A percentile compares a stretch with the other conserved stretches of the same genome.
phyloP scores from a whole-genome alignment of 2,329 filamentous ascomycete genomes.

The Aspergillus candidus region DNA sequence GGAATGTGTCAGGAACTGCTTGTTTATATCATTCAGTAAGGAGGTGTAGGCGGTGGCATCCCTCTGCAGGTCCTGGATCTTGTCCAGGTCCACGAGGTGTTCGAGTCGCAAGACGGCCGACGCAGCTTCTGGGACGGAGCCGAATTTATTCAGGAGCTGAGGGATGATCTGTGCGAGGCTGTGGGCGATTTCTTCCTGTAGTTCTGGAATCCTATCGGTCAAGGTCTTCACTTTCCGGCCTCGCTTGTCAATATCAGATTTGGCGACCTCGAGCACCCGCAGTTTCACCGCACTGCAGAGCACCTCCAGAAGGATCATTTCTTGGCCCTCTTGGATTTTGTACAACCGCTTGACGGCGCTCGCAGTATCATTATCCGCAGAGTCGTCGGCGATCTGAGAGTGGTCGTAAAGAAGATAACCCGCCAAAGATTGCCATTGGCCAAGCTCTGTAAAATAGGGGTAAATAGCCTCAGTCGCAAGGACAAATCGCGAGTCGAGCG shows the following conservation, averaged over 20 bases:
- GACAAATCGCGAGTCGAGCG: conserved; percentile 73
- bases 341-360: conserved; percentile 63
- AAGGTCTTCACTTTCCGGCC: conserved; percentile 53
- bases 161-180: conserved; percentile 75
- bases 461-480: conserved; percentile 81
- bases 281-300: conserved; percentile 76
- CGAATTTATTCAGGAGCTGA: conserved; percentile 83
- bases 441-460: conserved; percentile 71
- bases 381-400: conserved; percentile 54
- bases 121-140: conserved; percentile 79
- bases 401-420: conserved; percentile 93
- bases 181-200: conserved; percentile 71
- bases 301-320: conserved; percentile 79
- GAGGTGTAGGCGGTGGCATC: conserved; percentile 74
- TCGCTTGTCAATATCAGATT: conserved; percentile 53
- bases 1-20: conserved; percentile 89
- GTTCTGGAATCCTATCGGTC: conserved; percentile 58
- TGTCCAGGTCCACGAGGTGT: conserved; percentile 76
- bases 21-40: conserved; percentile 83
- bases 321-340: conserved; percentile 68
- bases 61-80: conserved; percentile 83
- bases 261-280: conserved; percentile 59
- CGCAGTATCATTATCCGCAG: conserved; percentile 54
- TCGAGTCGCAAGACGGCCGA: conserved; percentile 80
- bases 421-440: conserved; percentile 80